Conservation (phyloP, 1,284 basidiomycete species). For the Phellopilus nigrolimitatus region DNA sequence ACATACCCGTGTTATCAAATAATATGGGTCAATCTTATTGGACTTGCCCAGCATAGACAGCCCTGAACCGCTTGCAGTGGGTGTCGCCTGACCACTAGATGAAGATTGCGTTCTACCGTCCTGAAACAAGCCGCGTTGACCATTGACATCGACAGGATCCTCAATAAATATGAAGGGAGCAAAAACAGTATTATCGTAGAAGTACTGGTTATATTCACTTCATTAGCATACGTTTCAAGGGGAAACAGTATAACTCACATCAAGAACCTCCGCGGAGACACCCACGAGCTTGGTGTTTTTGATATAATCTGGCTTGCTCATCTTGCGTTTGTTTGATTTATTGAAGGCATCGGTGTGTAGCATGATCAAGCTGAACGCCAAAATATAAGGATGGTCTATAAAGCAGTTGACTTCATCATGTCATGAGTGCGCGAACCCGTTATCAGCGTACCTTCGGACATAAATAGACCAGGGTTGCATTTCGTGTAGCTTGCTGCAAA, state of each 20-base stretch:
- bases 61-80: conserved; percentile 6
- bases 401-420: conserved; percentile 4
- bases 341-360: conserved; percentile 98
- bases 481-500: conserved; percentile 84
- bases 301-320: conserved; percentile 92
- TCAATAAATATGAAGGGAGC: conserved; percentile 96
- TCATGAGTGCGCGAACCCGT: not conserved
- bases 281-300: conserved; percentile 90
- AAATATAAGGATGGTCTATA: conserved; percentile 90
- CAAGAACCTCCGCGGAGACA: conserved; percentile 77
- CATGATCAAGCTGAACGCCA: conserved; percentile 99
- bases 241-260: conserved; percentile 47
- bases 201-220: conserved; percentile 54
- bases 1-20: conserved; percentile 73
- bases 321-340: conserved; percentile 95
- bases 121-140: conserved; percentile 42
- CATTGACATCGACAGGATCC: conserved; percentile 71
- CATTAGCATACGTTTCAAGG: conserved; percentile 2
- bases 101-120: conserved; percentile 36
- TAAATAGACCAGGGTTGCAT: conserved; percentile 84
- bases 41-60: conserved; percentile 47
- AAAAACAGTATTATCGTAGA: conserved; percentile 95
- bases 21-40: conserved; percentile 86
- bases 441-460: conserved; percentile 54
- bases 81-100: conserved; percentile 24